phyloP scores from a whole-genome alignment of 345 rosid genomes.

The Toxicodendron radicans region DNA sequence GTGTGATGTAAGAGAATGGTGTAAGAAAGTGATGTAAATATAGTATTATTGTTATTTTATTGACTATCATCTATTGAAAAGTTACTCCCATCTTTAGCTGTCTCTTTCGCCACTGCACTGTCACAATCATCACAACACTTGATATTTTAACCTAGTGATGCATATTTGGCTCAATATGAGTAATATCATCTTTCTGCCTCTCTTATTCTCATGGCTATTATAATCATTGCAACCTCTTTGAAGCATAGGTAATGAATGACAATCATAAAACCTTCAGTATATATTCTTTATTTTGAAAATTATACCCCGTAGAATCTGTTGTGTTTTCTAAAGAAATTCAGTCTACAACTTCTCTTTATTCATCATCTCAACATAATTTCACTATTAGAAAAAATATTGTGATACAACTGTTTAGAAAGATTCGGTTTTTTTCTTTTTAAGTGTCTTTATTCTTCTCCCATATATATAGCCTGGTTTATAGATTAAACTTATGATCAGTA shows the following conservation, averaged over 20 bases:
- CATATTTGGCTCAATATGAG: neutral
- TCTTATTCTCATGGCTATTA: neutral
- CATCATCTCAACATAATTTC: neutral
- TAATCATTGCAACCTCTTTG: neutral
- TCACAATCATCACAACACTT: neutral
- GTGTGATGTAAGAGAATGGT: no score
- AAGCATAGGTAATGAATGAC: neutral
- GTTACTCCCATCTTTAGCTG: neutral
- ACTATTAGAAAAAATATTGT: neutral
- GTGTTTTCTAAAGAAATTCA: neutral
- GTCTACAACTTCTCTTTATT: neutral
- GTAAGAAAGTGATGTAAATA: no score
- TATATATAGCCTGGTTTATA: neutral
- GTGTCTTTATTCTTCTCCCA: neutral
- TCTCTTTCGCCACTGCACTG: no score
- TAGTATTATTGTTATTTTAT: no score
- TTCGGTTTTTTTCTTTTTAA: neutral
- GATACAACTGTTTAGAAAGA: neutral
- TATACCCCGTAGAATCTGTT: neutral
- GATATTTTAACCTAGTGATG: neutral
- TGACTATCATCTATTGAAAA: neutral
- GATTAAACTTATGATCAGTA: neutral
- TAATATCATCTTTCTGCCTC: neutral
- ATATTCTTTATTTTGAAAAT: neutral
- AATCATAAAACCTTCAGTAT: neutral